Evolutionary conservation across 192 early-diverging fungal species (phyloP).

Genomic region (Umbelopsis ramanniana): DNA sequence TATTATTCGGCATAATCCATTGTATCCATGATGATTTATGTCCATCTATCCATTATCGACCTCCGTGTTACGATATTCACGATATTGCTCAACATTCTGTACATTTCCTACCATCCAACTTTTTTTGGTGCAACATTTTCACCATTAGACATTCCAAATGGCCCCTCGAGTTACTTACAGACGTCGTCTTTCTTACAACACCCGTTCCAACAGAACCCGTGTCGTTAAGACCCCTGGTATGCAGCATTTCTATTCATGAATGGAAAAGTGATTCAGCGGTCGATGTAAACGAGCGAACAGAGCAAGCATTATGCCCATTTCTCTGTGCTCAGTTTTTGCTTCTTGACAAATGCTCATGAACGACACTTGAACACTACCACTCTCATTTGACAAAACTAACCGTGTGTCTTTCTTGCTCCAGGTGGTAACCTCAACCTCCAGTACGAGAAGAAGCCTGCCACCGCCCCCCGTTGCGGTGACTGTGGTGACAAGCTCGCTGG

Average conservation of each 20-base stretch:
- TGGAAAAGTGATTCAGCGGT: not conserved
- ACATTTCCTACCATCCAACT: not conserved
- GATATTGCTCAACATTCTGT: not conserved
- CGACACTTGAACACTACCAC: no score
- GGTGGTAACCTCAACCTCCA: constrained; percentile 92
- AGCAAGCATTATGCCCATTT: not conserved
- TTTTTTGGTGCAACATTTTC: not conserved
- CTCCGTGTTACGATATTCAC: not conserved
- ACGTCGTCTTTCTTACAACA: constrained; percentile 87
- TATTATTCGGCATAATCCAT: no score
- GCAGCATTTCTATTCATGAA: not conserved
- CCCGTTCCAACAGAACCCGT: constrained; percentile 84
- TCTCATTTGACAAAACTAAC: not conserved
- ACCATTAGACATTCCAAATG: constrained; percentile 48
- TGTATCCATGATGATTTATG: no score
- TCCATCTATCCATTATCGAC: not conserved
- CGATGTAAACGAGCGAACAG: not conserved
- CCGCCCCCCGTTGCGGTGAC: constrained; percentile 96
- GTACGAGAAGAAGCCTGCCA: constrained; percentile 92
- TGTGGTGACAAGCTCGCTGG: constrained; percentile 90
- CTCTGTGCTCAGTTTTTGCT: no score
- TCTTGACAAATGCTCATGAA: no score
- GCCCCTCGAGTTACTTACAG: constrained; percentile 85
- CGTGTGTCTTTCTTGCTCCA: constrained; percentile 3
- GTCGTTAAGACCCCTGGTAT: constrained; percentile 87